A percentile compares a stretch with the other conserved stretches of the same genome.
Conservation (phyloP, 805 yeast genomes). For the Candida ortonii region DNA sequence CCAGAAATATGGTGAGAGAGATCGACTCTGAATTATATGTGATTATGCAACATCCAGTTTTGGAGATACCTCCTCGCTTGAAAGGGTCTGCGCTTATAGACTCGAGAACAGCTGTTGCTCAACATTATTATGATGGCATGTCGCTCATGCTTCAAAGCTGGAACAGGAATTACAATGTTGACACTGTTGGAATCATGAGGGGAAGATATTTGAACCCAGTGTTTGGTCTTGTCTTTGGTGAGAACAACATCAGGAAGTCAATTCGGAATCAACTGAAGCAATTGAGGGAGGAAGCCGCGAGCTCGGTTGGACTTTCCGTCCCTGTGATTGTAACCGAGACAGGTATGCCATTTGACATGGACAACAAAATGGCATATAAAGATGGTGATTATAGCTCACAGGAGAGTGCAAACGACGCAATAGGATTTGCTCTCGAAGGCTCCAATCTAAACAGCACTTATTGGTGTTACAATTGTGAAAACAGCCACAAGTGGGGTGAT, state of each 20-base stretch:
- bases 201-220: conserved; percentile 71
- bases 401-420: conserved; percentile 79
- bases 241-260: conserved; percentile 68
- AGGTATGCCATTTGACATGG: conserved; percentile 98
- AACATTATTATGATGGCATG: conserved; percentile 94
- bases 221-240: conserved; percentile 79
- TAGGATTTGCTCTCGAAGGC: conserved; percentile 75
- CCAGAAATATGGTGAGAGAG: conserved; percentile 46
- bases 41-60: conserved; percentile 78
- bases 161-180: conserved; percentile 80
- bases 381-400: conserved; percentile 71
- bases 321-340: conserved; percentile 88
- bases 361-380: conserved; percentile 65
- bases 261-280: conserved; percentile 65
- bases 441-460: conserved; percentile 67
- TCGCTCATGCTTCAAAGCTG: conserved; percentile 88
- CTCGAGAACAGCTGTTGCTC: conserved; percentile 66
- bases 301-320: conserved; percentile 55
- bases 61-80: conserved; percentile 70
- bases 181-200: conserved; percentile 84
- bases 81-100: conserved; percentile 55
- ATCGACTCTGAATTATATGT: conserved; percentile 48
- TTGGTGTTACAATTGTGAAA: conserved; percentile 80
- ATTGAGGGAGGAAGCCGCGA: conserved; percentile 61
- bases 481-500: conserved; percentile 85